These are phyloP conservation scores for Pascua guehoae DNA, from an alignment of 1,284 basidiomycete genomes.

Conservation along the genomic window DNA sequence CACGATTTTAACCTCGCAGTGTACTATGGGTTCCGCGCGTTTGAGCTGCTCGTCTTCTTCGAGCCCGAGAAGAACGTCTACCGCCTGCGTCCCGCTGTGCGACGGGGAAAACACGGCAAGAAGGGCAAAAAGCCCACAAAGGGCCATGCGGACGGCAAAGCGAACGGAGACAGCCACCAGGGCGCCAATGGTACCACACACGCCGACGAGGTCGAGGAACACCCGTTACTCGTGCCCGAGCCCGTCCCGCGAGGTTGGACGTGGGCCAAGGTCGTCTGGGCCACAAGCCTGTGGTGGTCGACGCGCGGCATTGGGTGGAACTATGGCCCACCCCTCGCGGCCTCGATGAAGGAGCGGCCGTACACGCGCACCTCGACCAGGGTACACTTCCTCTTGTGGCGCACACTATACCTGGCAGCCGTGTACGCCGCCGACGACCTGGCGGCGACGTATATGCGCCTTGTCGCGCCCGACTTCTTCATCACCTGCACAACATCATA, in stretches of 20 bases:
- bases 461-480: constrained; percentile 23
- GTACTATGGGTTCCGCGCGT: constrained; percentile 18
- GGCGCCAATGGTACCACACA: no score
- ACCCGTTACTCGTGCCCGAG: constrained; percentile 20
- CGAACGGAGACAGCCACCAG: not conserved
- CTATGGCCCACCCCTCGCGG: constrained; percentile 26
- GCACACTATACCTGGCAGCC: constrained; percentile 8
- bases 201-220: no score
- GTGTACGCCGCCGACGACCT: constrained; percentile 22
- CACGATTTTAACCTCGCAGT: constrained; percentile 1
- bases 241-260: constrained; percentile 35
- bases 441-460: constrained; percentile 26
- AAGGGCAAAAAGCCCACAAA: not conserved
- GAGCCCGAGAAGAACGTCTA: constrained; percentile 35
- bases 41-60: constrained; percentile 34
- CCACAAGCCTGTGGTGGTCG: constrained; percentile 30
- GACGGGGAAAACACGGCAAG: not conserved
- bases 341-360: constrained; percentile 22
- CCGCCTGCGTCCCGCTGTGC: constrained; percentile 16
- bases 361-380: constrained; percentile 26
- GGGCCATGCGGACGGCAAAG: not conserved
- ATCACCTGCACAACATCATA: constrained; percentile 24
- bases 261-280: constrained; percentile 38
- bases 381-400: constrained; percentile 16
- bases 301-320: constrained; percentile 44